Conservation (phyloP, 108 stramenopile genomes). For the Phaeodactylum tricornutum region DNA sequence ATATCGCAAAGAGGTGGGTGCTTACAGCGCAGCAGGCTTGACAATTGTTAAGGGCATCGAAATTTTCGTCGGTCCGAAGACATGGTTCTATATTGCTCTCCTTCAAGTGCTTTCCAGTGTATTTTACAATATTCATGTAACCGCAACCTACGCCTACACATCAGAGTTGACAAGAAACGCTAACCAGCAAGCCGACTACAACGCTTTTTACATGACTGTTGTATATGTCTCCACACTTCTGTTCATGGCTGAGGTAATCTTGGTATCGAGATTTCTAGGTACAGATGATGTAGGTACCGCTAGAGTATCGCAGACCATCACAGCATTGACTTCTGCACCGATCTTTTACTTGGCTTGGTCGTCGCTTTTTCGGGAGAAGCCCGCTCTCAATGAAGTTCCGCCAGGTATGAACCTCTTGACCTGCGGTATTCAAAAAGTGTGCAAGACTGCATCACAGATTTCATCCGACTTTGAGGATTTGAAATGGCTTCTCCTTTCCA, state of each 20-base stretch:
- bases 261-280: constrained; percentile 5
- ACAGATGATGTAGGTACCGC: constrained; percentile 26
- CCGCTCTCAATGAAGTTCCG: constrained; percentile 19
- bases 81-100: constrained; percentile 45
- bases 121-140: constrained; percentile 5
- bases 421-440: constrained; percentile 16
- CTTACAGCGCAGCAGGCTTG: constrained; percentile 25
- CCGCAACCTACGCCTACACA: constrained; percentile 10
- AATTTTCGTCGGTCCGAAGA: constrained; percentile 33
- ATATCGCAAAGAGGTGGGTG: constrained; percentile 36
- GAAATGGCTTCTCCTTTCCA: constrained; percentile 13
- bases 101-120: constrained; percentile 28
- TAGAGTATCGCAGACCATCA: constrained; percentile 17
- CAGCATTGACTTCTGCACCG: constrained; percentile 8
- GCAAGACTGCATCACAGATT: constrained; percentile 7
- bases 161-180: constrained; percentile 52
- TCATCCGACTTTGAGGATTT: constrained; percentile 5
- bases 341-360: constrained; percentile 26
- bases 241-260: constrained; percentile 13
- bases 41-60: constrained; percentile 26
- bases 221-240: constrained; percentile 19
- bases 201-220: constrained; percentile 14
- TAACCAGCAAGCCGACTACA: constrained; percentile 24
- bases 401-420: constrained; percentile 9
- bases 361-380: constrained; percentile 20